Conservation (phyloP, 164 flowering plant species). For the Magnolia officinalis region DNA sequence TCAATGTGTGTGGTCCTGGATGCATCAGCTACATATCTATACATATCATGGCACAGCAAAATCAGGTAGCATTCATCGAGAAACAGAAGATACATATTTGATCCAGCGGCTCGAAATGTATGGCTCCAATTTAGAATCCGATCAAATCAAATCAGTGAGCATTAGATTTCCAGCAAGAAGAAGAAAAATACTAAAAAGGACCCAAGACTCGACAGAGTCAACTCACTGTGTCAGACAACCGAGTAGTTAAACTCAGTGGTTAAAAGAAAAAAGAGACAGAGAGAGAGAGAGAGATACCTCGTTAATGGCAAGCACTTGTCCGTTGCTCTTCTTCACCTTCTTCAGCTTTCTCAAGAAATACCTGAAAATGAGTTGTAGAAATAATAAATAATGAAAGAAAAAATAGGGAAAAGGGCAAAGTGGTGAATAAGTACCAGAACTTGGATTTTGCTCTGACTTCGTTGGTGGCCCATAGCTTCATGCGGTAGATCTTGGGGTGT, state of each 20-base stretch:
- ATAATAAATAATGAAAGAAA: neutral
- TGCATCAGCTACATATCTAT: neutral
- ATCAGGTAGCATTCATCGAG: neutral
- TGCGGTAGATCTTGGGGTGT: slow-evolving; percentile 30
- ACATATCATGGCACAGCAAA: neutral
- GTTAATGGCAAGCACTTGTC: slow-evolving; percentile 77
- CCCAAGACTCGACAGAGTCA: too few species aligned
- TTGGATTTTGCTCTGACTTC: slow-evolving; percentile 32
- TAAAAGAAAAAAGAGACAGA: neutral
- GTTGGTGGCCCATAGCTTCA: slow-evolving; percentile 33
- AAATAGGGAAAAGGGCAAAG: neutral
- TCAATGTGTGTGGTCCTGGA: too few species aligned
- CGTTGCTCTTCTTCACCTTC: slow-evolving; percentile 92
- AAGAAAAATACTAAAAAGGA: neutral
- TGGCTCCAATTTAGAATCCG: neutral
- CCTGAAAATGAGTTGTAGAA: slow-evolving; percentile 30
- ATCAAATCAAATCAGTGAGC: neutral
- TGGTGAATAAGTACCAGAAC: slow-evolving; percentile 19
- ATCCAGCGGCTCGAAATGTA: neutral
- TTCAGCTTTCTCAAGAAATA: slow-evolving; percentile 88
- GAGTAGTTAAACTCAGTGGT: too few species aligned
- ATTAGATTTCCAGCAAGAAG: neutral
- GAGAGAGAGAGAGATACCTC: slow-evolving; percentile 45
- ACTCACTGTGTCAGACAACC: too few species aligned
- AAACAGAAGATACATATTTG: neutral